Base-by-base conservation (phyloP, 371 early-diverging fungal species). In the Nematocida sp. region DNA sequence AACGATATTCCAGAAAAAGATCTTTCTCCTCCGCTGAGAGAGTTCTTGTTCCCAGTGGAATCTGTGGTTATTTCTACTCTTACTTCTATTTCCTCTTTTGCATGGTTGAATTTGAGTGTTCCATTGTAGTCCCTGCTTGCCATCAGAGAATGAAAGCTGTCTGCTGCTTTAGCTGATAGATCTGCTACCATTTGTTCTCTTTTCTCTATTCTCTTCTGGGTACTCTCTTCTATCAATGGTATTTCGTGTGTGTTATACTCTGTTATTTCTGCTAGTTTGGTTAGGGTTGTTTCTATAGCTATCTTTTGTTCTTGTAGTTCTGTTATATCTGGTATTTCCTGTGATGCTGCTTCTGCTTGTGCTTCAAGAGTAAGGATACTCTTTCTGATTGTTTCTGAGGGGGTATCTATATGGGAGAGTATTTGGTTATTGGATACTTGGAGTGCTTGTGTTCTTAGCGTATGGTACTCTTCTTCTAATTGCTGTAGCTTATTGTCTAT, bases 21-120 rank as follows among this genome's bases (percentile, higher is more conserved):
- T 81, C 96, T 94, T 84, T 99, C 99, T 38, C 99, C 99, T 15
- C 99, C 99, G 23, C 92, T 91, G 9, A 96, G 86, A 1, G 85
- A 89, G 62, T 54, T 61, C 53, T 79, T 81, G n/a, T 74, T 45
- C 1, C 82, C 84, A 4, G 29, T 38, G 38, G 67, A 46, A 15
- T 47, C 52, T 25, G 46, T 13, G 7, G 63, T 84, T 75, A 66
- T 86, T 77, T 32, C 90, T 86, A 84, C 78, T 29, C 62, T 75
- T 2, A 85, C 37, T 5, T 85, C 83, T 46, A 98, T 84, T 46
- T 82, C 83, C 67, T 88, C 84, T 29, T 84, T 79, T 1, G 82
- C 53, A 79, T 95, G 94, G 53, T 90, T 85, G 70, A 97, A 89
- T 37, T 85, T 81, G 15, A 98, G 85, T 41, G 83, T 78, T 17